Evolutionary conservation across 208 protist genomes (phyloP).

Genomic region (Plasmodiophora brassicae): DNA sequence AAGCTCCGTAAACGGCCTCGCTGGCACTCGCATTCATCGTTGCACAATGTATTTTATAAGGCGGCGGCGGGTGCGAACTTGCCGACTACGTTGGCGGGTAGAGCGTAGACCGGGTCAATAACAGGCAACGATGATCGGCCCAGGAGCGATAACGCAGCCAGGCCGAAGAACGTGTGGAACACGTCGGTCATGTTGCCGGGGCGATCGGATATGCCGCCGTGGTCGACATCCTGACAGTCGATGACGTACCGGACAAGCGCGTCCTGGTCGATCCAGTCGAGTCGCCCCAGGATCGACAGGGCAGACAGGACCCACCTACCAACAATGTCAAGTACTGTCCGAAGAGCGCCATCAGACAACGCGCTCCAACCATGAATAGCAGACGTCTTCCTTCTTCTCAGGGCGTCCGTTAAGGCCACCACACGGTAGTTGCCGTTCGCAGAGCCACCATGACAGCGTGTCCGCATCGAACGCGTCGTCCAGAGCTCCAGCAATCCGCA

Average conservation of each 20-base stretch:
- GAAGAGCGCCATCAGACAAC: background rate
- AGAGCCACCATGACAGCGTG: slow-evolving; percentile 91
- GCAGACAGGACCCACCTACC: slow-evolving; percentile 89
- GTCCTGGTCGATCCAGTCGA: slow-evolving; percentile 87
- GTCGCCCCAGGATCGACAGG: slow-evolving; percentile 78
- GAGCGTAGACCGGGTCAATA: slow-evolving; percentile 36
- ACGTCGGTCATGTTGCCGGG: slow-evolving; percentile 94
- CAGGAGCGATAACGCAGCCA: slow-evolving; percentile 86
- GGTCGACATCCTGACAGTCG: slow-evolving; percentile 82
- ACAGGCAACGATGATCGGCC: slow-evolving; percentile 37
- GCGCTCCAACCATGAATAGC: slow-evolving; percentile 88
- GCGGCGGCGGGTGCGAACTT: too few species aligned
- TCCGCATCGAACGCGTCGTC: slow-evolving; percentile 77
- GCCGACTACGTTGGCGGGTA: too few species aligned
- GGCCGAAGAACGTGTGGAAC: slow-evolving; percentile 98
- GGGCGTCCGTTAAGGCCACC: slow-evolving; percentile 98
- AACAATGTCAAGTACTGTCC: background rate
- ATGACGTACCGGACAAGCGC: slow-evolving; percentile 89
- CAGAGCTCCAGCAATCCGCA: slow-evolving; percentile 79
- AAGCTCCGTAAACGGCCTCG: too few species aligned
- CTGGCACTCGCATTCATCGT: too few species aligned
- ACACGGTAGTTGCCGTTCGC: slow-evolving; percentile 85
- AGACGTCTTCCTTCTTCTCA: slow-evolving; percentile 88
- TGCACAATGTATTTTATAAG: too few species aligned
- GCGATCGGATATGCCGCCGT: slow-evolving; percentile 90